Evolutionary conservation across 1,284 basidiomycete genomes (phyloP), one percentile per base, ranked within the genome.

Genomic region (Ceratobasidium sp.): DNA sequence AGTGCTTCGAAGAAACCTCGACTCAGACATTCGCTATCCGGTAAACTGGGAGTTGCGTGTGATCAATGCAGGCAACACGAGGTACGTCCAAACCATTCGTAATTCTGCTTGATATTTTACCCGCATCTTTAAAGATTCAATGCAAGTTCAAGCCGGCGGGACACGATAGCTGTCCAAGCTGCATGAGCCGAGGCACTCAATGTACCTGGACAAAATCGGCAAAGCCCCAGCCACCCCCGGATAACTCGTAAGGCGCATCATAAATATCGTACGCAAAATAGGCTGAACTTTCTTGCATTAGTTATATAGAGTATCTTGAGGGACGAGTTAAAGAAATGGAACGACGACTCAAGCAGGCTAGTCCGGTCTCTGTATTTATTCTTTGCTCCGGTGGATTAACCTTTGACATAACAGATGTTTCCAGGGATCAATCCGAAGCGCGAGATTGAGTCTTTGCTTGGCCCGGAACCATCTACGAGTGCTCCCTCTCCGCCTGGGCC

Each of bases 261-360:
- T n/a, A 18, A 38, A 18, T 18, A n/a, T 5, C 7, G 32, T 9
- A 28, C 30, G 8, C 23, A 9, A n/a, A 55, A 21, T 23, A 16
- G 8, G 14, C 16, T 58, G 16, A 13, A 16, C 38, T 35, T 14
- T 35, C 16, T 8, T 35, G 2, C 55, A n/a, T 3, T 41, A 58
- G 55, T 26, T 58, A 58, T n/a, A 58, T 58, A 58, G 55, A 58
- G 26, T 58, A 58, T 38, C 32, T 58, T 28, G 52, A 58, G 23
- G 35, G 18, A 6, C 32, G 32, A 38, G 55, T 58, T 18, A 58
- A 58, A 38, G 55, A 58, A 28, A n/a, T 38, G 13, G 55, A 58
- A 35, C 18, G 18, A 26, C 32, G 38, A 8, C 35, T 58, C 9
- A 58, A 58, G 23, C 28, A 18, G 18, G 55, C 26, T n/a, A 41